phyloP scores from a whole-genome alignment of 305 asterid species.

The Rubia peregrina region DNA sequence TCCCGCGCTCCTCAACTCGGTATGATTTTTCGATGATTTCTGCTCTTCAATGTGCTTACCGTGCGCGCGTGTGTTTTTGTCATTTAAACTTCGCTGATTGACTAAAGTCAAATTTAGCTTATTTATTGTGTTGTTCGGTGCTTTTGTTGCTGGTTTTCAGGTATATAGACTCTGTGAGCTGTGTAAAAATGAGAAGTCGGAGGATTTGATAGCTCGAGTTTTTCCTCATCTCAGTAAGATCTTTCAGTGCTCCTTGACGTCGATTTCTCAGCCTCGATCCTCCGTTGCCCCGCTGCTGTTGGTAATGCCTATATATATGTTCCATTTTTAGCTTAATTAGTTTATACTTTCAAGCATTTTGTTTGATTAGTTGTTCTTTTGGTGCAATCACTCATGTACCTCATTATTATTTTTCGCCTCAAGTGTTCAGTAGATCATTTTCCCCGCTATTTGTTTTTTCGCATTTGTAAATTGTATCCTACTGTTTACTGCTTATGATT shows the following conservation, averaged over 20 bases:
- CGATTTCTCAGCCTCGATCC: constrained; percentile 61
- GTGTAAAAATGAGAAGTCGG: constrained; percentile 69
- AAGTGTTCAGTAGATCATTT: background rate
- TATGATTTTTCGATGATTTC: constrained; percentile 14
- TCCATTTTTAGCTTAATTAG: background rate
- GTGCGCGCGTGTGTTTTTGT: background rate
- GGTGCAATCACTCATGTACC: background rate
- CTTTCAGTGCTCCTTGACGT: constrained; percentile 67
- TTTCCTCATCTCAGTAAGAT: constrained; percentile 79
- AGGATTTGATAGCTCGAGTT: constrained; percentile 71
- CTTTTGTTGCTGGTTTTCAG: constrained; percentile 24
- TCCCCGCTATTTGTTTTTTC: background rate
- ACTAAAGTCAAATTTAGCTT: constrained; percentile 5
- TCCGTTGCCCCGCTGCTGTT: constrained; percentile 74
- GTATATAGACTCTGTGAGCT: constrained; percentile 52
- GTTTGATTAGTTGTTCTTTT: background rate
- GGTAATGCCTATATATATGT: constrained; percentile 25
- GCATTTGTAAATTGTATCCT: background rate
- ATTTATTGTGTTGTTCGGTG: background rate
- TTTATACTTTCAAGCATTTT: background rate
- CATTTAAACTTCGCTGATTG: background rate
- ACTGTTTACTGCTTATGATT: background rate
- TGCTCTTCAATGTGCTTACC: background rate
- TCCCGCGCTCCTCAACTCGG: constrained; percentile 66
- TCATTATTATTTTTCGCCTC: background rate